Evolutionary conservation across 2,329 filamentous ascomycete species (phyloP).

Genomic region (Tolypocladium pustulatum): DNA sequence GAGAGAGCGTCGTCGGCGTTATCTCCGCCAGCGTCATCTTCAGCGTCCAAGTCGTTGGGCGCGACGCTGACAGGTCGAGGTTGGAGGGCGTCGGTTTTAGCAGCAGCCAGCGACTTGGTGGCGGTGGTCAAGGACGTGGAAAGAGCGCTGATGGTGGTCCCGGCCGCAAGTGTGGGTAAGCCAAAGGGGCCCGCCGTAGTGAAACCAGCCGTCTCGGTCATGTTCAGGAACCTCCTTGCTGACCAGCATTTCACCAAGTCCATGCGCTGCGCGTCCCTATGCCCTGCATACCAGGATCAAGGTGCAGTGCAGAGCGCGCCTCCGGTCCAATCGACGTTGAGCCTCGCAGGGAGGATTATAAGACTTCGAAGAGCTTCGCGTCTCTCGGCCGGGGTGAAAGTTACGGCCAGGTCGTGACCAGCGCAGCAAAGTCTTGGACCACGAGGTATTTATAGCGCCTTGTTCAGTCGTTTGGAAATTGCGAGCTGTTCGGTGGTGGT

Average conservation of each 20-base stretch:
- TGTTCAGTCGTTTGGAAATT: background rate
- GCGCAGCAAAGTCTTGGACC: background rate
- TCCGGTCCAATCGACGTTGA: background rate
- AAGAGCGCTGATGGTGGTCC: conserved; percentile 2
- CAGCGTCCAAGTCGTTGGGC: background rate
- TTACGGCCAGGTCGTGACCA: background rate
- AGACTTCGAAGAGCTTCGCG: background rate
- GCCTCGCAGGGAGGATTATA: background rate
- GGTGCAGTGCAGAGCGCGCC: background rate
- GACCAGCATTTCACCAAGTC: background rate
- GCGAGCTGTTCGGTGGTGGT: background rate
- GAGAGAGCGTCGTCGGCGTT: background rate
- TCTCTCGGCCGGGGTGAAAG: background rate
- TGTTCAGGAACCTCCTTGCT: conserved; percentile 2
- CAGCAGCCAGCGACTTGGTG: background rate
- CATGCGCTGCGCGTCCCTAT: background rate
- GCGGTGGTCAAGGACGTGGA: conserved; percentile 4
- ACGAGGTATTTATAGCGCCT: background rate
- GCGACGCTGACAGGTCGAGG: background rate
- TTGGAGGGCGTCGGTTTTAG: background rate
- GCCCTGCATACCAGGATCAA: background rate
- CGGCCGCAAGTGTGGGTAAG: conserved; percentile 4
- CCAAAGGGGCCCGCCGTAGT: conserved; percentile 14
- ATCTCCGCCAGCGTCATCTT: conserved; percentile 9
- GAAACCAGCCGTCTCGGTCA: conserved; percentile 17